Evolutionary conservation across 345 rosid genomes (phyloP).

Genomic region (Rhizophora apiculata): DNA sequence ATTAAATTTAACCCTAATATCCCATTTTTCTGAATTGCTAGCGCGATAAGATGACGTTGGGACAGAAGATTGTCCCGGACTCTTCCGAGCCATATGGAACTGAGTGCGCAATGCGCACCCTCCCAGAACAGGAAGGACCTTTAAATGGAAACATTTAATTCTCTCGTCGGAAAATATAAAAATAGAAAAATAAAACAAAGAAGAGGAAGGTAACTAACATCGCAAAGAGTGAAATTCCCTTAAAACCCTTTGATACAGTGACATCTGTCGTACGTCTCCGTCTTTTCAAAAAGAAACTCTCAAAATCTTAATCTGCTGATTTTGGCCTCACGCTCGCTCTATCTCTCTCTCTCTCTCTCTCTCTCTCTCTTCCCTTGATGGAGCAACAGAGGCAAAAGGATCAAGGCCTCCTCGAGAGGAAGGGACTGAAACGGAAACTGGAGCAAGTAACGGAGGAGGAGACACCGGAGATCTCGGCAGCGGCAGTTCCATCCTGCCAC

Average conservation of each 20-base stretch:
- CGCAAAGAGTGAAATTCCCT: constrained; percentile 23
- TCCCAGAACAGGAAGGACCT: no score
- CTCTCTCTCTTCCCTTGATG: constrained; percentile 27
- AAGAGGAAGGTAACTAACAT: background rate
- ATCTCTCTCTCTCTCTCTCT: no score
- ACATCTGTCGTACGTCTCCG: constrained; percentile 11
- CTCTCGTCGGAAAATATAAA: background rate
- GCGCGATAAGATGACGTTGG: no score
- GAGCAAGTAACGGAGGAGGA: constrained; percentile 62
- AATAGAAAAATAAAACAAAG: background rate
- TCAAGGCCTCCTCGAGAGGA: constrained; percentile 68
- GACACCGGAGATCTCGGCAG: constrained; percentile 54
- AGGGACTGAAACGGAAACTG: constrained; percentile 90
- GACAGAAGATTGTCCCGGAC: no score
- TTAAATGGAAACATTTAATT: no score
- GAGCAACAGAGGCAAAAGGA: constrained; percentile 55
- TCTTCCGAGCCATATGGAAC: no score
- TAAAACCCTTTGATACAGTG: constrained; percentile 52
- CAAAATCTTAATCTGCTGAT: constrained; percentile 5
- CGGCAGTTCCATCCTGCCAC: constrained; percentile 41
- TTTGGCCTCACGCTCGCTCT: constrained; percentile 17
- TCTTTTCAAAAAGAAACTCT: constrained; percentile 31
- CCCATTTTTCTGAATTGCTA: no score
- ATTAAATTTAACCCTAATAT: no score
- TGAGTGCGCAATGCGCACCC: no score